Evolutionary conservation across 108 stramenopile species (phyloP), one percentile per base, ranked within the genome.

Genomic region (Cyclostephanos invisitatus): DNA sequence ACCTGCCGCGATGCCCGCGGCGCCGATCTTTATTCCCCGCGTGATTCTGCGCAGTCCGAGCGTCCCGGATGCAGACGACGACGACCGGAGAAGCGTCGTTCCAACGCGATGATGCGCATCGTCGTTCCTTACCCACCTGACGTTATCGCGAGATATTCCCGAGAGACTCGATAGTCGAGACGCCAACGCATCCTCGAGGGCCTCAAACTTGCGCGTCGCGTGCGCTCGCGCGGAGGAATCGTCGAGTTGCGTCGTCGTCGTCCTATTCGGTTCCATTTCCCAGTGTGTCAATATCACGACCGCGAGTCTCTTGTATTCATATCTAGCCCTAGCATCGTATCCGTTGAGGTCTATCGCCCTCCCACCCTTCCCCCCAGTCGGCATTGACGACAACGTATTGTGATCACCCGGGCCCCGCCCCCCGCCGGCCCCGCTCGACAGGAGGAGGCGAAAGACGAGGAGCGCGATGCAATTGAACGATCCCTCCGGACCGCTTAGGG

Each of bases 401-500:
- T n/a, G n/a, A n/a, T n/a, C n/a, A n/a, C n/a, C n/a, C n/a, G n/a
- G n/a, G 57, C 57, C 68, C n/a, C 57, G 0, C n/a, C 25, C 25
- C 35, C 60, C 58, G 11, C 22, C 42, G 15, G 20, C 37, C 0
- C 68, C 35, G 32, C 82, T 85, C 14, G 61, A 46, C 48, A 91
- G 59, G 5, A 91, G 47, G 64, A 88, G 80, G 25, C 86, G 85
- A 29, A 88, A 71, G 49, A 91, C 48, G 40, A 88, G 36, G 61
- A 91, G 28, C 0, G 90, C 72, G 5, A 91, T 22, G 68, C 90
- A 91, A 37, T 83, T 70, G 69, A 84, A 87, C 17, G 87, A 87
- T 27, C 62, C 44, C 70, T 75, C 66, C n/a, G 87, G 83, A 29
- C 83, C 80, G n/a, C 82, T 80, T 63, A 91, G 38, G 17, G 87